phyloP scores from a whole-genome alignment of 1,284 basidiomycete genomes.

The Termitomyces sp. region DNA sequence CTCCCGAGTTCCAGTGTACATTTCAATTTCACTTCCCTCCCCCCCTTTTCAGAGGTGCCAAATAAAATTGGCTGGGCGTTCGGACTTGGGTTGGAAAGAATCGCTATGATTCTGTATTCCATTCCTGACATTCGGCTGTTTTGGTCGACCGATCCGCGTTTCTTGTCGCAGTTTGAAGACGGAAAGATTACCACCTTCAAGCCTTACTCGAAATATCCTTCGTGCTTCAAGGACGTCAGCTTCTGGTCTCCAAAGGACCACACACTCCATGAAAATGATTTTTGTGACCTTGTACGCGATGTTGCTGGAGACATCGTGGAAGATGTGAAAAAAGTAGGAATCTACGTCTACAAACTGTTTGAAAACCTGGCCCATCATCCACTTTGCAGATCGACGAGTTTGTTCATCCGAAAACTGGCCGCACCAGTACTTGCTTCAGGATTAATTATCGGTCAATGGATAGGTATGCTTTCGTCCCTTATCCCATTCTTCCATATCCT shows the following conservation, averaged over 20 bases:
- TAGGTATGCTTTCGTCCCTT: constrained; percentile 42
- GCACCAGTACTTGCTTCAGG: constrained; percentile 82
- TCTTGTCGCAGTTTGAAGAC: constrained; percentile 80
- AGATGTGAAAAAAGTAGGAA: constrained; percentile 75
- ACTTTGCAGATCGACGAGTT: constrained; percentile 82
- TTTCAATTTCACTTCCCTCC: neutral
- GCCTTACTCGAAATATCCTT: constrained; percentile 87
- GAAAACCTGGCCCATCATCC: neutral
- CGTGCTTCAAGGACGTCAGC: constrained; percentile 86
- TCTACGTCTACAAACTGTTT: neutral
- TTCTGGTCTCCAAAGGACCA: constrained; percentile 73
- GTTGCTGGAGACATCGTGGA: constrained; percentile 90
- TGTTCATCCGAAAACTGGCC: constrained; percentile 83
- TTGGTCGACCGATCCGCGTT: constrained; percentile 90
- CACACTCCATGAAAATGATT: constrained; percentile 89
- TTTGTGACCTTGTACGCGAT: constrained; percentile 93
- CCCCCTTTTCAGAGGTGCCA: constrained; percentile 51
- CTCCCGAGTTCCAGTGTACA: neutral
- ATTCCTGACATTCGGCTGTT: constrained; percentile 99
- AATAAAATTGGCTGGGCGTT: constrained; percentile 97
- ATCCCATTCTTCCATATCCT: neutral
- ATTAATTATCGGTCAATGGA: constrained; percentile 98
- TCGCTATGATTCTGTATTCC: constrained; percentile 96
- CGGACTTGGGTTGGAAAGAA: constrained; percentile 94
- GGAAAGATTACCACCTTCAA: constrained; percentile 79